These are phyloP conservation scores for Cynanchum wilfordii DNA, from an alignment of 257 asterid genomes.

Conservation along the genomic window DNA sequence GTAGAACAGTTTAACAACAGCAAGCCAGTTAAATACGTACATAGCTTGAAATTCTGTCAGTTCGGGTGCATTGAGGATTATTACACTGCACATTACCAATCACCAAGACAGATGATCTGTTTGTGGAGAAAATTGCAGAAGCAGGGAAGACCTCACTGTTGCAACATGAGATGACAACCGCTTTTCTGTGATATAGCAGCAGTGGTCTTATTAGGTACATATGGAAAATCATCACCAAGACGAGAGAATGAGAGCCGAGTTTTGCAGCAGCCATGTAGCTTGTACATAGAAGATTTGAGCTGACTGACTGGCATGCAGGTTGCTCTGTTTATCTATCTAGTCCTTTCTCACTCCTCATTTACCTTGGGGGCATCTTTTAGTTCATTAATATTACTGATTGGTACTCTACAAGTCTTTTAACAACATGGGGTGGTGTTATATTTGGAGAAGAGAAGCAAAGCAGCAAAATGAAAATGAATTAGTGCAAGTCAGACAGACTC, in stretches of 20 bases:
- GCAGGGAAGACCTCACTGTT: constrained; percentile 64
- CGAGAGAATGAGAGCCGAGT: neutral
- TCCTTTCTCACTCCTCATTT: neutral
- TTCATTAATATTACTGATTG: constrained; percentile 2
- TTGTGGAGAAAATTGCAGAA: constrained; percentile 67
- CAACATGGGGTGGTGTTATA: constrained; percentile 14
- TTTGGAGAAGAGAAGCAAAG: constrained; percentile 9
- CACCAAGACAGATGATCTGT: constrained; percentile 95
- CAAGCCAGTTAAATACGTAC: constrained; percentile 57
- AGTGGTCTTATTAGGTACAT: neutral
- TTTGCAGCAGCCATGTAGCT: constrained; percentile 8
- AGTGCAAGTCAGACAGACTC: neutral
- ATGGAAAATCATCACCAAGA: neutral
- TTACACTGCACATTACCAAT: constrained; percentile 84
- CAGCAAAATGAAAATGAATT: neutral
- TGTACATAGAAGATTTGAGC: constrained; percentile 16
- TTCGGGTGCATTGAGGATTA: constrained; percentile 83
- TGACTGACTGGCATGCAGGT: constrained; percentile 1
- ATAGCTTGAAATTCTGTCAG: constrained; percentile 88
- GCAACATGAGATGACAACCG: constrained; percentile 70
- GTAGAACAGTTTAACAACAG: constrained; percentile 70
- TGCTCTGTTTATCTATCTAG: neutral
- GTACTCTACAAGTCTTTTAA: neutral
- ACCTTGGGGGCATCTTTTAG: neutral
- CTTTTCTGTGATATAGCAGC: neutral